These are phyloP conservation scores for Gonium pectorale DNA, from an alignment of 139 green algal species.

Conservation along the genomic window DNA sequence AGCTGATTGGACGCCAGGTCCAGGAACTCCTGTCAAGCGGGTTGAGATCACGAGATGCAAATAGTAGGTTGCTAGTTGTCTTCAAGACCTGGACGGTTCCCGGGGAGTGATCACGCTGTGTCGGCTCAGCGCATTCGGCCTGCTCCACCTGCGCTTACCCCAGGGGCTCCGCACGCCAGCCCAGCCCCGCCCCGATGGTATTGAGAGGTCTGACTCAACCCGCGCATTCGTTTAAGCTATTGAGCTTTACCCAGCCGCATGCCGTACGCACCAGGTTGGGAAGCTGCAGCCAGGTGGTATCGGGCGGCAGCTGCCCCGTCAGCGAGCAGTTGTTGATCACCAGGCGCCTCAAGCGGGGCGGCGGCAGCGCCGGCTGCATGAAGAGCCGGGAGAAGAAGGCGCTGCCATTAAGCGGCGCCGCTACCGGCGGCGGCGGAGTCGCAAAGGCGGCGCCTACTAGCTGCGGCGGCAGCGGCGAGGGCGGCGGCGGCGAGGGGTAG, in stretches of 20 bases:
- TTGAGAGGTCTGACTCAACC: too few relatives aligned
- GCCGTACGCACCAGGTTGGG: constrained; percentile 17
- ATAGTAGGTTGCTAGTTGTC: too few relatives aligned
- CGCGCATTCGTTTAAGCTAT: too few relatives aligned
- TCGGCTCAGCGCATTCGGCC: neutral
- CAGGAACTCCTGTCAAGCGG: too few relatives aligned
- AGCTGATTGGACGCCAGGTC: constrained; percentile 20
- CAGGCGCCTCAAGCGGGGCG: neutral
- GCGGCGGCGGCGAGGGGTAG: neutral
- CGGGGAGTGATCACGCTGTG: too few relatives aligned
- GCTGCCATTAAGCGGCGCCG: neutral
- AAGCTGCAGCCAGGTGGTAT: constrained; percentile 16
- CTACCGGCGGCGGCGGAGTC: neutral
- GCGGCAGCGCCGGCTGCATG: neutral
- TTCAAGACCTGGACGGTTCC: too few relatives aligned
- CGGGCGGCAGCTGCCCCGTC: neutral
- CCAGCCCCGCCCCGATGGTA: too few relatives aligned
- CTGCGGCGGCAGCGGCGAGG: neutral
- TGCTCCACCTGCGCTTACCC: too few relatives aligned
- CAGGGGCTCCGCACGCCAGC: too few relatives aligned
- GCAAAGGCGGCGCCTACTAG: neutral
- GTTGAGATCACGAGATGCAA: too few relatives aligned
- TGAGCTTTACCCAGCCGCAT: too few relatives aligned
- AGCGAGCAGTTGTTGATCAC: constrained; percentile 1
- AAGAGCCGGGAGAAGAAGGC: constrained; percentile 29